phyloP scores from a whole-genome alignment of 257 asterid genomes.

The Capsicum rhomboideum region DNA sequence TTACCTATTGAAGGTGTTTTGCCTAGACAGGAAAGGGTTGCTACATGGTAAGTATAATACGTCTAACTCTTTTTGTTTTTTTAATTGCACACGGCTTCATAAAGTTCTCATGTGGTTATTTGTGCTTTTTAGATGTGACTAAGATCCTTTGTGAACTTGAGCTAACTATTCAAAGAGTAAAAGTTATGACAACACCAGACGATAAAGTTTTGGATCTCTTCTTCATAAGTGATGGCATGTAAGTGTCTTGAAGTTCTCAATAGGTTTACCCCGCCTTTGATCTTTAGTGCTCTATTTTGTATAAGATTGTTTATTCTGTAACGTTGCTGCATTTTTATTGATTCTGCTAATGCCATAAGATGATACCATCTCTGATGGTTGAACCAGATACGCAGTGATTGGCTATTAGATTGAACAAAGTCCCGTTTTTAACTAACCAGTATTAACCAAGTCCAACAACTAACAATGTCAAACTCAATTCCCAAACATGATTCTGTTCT shows the following conservation, averaged over 20 bases:
- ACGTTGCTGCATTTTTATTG: background rate
- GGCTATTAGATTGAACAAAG: background rate
- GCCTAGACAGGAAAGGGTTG: constrained; percentile 39
- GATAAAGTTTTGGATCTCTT: constrained; percentile 47
- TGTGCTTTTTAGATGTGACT: constrained; percentile 31
- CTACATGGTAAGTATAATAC: constrained; percentile 28
- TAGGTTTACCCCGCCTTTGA: background rate
- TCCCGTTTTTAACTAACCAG: background rate
- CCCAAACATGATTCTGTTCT: background rate
- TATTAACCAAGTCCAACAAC: background rate
- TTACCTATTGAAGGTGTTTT: constrained; percentile 33
- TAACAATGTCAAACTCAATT: background rate
- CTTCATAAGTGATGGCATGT: constrained; percentile 43
- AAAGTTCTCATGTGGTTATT: background rate
- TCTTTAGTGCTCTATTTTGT: background rate
- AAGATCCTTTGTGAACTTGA: constrained; percentile 39
- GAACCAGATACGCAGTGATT: background rate
- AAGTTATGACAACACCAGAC: constrained; percentile 51
- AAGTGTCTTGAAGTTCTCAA: constrained; percentile 4
- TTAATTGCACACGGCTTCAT: background rate
- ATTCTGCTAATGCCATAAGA: background rate
- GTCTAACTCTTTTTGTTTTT: background rate
- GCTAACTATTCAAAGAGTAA: constrained; percentile 40
- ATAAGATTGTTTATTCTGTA: background rate
- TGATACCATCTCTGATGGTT: background rate